Evolutionary conservation across 2,329 filamentous ascomycete genomes (phyloP).

Genomic region (Monilinia vaccinii-corymbosi): DNA sequence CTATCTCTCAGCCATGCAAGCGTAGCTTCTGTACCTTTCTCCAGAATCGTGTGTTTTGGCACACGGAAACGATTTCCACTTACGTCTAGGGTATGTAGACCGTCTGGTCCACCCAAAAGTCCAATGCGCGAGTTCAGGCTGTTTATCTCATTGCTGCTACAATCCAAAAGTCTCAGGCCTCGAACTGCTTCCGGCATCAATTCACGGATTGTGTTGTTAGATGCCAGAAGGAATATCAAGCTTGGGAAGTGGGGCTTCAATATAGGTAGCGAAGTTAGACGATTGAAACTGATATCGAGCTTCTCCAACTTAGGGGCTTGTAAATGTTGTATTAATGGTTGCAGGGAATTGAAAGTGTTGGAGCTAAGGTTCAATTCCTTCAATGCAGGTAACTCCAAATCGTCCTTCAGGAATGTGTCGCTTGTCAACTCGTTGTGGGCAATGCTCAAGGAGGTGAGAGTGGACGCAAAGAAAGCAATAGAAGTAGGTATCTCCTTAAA

Average conservation of each 20-base stretch:
- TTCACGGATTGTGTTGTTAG: slow-evolving; percentile 70
- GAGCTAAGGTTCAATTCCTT: slow-evolving; percentile 67
- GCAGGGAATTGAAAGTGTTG: slow-evolving; percentile 64
- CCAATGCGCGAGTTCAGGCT: slow-evolving; percentile 73
- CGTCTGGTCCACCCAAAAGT: slow-evolving; percentile 53
- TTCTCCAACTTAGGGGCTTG: slow-evolving; percentile 67
- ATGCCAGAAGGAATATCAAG: slow-evolving; percentile 60
- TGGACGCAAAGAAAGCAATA: slow-evolving; percentile 61
- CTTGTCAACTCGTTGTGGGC: slow-evolving; percentile 64
- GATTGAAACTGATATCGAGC: slow-evolving; percentile 75
- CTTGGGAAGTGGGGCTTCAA: slow-evolving; percentile 61
- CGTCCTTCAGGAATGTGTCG: slow-evolving; percentile 54
- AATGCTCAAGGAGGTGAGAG: slow-evolving; percentile 62
- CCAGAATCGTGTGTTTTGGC: slow-evolving; percentile 72
- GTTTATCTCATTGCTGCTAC: slow-evolving; percentile 79
- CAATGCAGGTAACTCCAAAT: slow-evolving; percentile 62
- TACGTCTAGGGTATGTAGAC: slow-evolving; percentile 62
- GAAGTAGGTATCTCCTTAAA: slow-evolving; percentile 61
- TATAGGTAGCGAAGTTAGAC: slow-evolving; percentile 59
- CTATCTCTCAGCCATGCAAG: slow-evolving; percentile 72
- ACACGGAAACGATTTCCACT: slow-evolving; percentile 82
- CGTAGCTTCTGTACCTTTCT: slow-evolving; percentile 79
- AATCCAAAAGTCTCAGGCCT: slow-evolving; percentile 68
- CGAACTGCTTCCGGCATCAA: slow-evolving; percentile 64
- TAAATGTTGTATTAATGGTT: slow-evolving; percentile 55